These are phyloP conservation scores for Nakazawaea ernobii DNA, from an alignment of 805 yeast genomes.

Conservation along the genomic window DNA sequence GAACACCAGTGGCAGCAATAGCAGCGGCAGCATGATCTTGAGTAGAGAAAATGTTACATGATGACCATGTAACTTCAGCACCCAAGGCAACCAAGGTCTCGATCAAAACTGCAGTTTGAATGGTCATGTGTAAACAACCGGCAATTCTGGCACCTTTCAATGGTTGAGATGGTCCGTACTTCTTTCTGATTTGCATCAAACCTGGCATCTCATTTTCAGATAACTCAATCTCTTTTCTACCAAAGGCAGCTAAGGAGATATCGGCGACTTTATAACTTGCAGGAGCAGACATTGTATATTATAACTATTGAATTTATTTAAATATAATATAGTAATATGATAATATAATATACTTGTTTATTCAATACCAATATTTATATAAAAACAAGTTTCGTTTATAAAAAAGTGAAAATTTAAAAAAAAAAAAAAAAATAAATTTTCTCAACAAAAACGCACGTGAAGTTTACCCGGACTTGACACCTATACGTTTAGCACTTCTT, in stretches of 20 bases:
- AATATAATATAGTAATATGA: background rate
- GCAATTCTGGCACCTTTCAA: constrained; percentile 98
- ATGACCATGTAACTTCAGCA: constrained; percentile 99
- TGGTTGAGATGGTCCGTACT: constrained; percentile 89
- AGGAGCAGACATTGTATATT: constrained; percentile 45
- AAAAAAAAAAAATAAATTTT: background rate
- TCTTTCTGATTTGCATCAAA: constrained; percentile 93
- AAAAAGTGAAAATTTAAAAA: background rate
- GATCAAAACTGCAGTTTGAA: constrained; percentile 97
- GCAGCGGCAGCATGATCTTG: constrained; percentile 99
- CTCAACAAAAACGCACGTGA: constrained; percentile 3
- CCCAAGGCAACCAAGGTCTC: constrained; percentile 97
- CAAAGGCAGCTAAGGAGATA: constrained; percentile 97
- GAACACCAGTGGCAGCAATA: constrained; percentile 98
- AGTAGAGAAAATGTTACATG: constrained; percentile 98
- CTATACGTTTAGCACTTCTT: background rate
- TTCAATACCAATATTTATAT: too few species aligned
- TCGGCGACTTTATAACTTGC: constrained; percentile 94
- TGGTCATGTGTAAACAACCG: constrained; percentile 99
- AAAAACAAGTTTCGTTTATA: background rate
- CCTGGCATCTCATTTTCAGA: constrained; percentile 99
- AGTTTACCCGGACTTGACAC: background rate
- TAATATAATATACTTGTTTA: background rate
- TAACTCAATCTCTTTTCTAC: constrained; percentile 98
- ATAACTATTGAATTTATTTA: background rate